phyloP scores from a whole-genome alignment of 176 grass and related monocot genomes.

The Tillandsia fasciculata region DNA sequence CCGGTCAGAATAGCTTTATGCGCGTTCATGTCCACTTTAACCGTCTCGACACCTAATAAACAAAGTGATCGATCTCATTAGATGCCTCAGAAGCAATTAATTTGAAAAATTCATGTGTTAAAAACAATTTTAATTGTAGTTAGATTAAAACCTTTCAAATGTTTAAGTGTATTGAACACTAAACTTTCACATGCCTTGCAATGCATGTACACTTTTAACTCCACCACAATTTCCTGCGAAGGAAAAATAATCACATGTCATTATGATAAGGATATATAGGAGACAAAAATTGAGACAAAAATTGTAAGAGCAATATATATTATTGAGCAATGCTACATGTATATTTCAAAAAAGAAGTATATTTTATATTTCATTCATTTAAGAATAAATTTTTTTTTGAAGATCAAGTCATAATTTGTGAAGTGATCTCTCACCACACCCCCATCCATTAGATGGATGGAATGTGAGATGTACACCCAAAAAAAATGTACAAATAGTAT shows the following conservation, averaged over 20 bases:
- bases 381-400: too few species aligned
- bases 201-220: conserved; percentile 41
- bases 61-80: too few species aligned
- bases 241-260: not conserved
- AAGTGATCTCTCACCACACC: too few species aligned
- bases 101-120: not conserved
- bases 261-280: not conserved
- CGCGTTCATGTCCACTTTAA: conserved; percentile 23
- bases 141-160: conserved; percentile 24
- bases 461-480: too few species aligned
- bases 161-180: conserved; percentile 16
- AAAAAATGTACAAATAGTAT: too few species aligned
- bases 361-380: too few species aligned
- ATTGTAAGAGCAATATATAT: too few species aligned
- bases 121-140: not conserved
- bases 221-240: conserved; percentile 17
- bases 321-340: too few species aligned
- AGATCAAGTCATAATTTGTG: too few species aligned
- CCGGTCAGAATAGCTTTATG: conserved; percentile 22
- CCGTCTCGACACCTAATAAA: conserved; percentile 20
- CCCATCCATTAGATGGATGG: too few species aligned
- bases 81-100: not conserved
- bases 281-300: too few species aligned
- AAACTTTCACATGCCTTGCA: conserved; percentile 37
- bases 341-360: too few species aligned